Evolutionary conservation across 2,329 filamentous ascomycete species (phyloP), one percentile per base, ranked within the genome.

Genomic region (Fusarium protoensiforme): DNA sequence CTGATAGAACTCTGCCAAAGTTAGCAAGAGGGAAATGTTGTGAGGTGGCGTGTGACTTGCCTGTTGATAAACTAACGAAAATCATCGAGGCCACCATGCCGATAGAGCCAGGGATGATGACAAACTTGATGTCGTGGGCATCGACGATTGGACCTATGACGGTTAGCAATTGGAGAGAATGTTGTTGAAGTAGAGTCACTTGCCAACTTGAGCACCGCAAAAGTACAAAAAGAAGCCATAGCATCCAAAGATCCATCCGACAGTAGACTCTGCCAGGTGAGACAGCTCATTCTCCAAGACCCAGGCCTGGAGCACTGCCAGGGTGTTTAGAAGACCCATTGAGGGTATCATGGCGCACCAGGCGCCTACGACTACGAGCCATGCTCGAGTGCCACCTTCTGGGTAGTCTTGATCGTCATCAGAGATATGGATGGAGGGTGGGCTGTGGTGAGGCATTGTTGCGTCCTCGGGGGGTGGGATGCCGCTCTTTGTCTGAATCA

Each of bases 191-290:
- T 5, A 2, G 22, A 36, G 36, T 20, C 16, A 59, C 73, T 59
- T 51, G 69, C 80, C 92, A 46, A 93, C 89, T 77, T 93, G 91
- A 1, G 93, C 87, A 14, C 92, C 92, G 58, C 91, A 90, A 77
- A 93, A 92, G 79, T 93, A 93, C 16, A 91, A 86, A 41, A 94
- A 84, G 77, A 94, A 94, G 24, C 90, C 86, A 75, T 92, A 94
- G 58, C 92, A 83, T 72, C 90, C 89, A 73, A 94, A 93, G 65
- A 95, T 93, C 93, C 93, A 95, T 2, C 91, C 92, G 36, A 92
- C 88, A 7, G 85, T 87, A 13, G 89, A 88, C 48, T 90, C 87
- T 36, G 84, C 86, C 71, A 92, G 88, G 13, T 85, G 81, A 8
- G 83, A 81, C 13, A 95, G 83, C 69, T 94, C 90, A 74, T 94